phyloP scores from a whole-genome alignment of 352 stramenopile genomes.

The Pythium vanterpoolii region DNA sequence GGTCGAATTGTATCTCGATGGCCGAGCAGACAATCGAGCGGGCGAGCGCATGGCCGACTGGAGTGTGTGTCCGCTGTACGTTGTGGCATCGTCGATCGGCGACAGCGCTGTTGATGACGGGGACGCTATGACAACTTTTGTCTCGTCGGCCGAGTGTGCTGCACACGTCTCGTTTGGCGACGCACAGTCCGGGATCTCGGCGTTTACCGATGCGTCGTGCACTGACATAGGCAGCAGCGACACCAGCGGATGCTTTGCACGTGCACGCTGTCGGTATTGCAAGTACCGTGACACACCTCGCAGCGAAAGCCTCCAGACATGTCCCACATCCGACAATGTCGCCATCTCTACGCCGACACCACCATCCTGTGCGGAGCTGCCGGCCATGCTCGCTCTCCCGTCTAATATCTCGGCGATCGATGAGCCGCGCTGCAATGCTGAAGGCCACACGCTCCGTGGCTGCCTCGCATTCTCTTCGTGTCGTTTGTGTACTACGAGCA shows the following conservation, averaged over 20 bases:
- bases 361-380: slow-evolving; percentile 4
- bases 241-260: slow-evolving; percentile 14
- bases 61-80: slow-evolving; percentile 4
- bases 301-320: not conserved
- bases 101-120: not conserved
- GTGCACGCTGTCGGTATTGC: slow-evolving; percentile 23
- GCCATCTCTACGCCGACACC: not conserved
- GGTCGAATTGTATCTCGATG: not conserved
- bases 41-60: not conserved
- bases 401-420: not conserved
- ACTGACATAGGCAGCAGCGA: not conserved
- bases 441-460: not conserved
- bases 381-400: not conserved
- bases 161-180: slow-evolving; percentile 12
- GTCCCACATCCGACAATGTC: not conserved
- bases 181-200: slow-evolving; percentile 17
- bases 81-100: slow-evolving; percentile 15
- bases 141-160: slow-evolving; percentile 1
- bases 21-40: not conserved
- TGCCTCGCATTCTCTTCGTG: slow-evolving; percentile 19
- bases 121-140: not conserved
- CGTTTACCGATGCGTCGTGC: slow-evolving; percentile 4
- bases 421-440: slow-evolving; percentile 12
- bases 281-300: slow-evolving; percentile 7
- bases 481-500: slow-evolving; percentile 5